phyloP scores from a whole-genome alignment of 805 yeast species.

The Yarrowia porcina region DNA sequence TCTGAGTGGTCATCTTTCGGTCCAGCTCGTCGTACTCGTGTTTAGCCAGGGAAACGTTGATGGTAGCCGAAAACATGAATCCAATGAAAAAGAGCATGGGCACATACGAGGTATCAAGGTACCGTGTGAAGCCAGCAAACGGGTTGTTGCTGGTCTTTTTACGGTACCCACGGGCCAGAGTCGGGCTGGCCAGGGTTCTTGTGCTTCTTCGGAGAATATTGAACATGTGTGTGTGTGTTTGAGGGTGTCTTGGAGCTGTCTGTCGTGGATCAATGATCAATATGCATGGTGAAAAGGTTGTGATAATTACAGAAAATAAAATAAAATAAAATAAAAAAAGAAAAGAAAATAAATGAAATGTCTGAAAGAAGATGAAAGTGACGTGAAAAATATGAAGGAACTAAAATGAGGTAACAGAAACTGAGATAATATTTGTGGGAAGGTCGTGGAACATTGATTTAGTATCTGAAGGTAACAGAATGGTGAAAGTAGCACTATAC shows the following conservation, averaged over 20 bases:
- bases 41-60: conserved; percentile 46
- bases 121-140: not conserved
- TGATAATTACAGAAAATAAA: too few relatives aligned
- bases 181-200: not conserved
- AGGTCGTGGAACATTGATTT: too few relatives aligned
- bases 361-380: too few relatives aligned
- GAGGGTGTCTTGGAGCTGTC: too few relatives aligned
- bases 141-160: conserved; percentile 6
- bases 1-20: conserved; percentile 41
- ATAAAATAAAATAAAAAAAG: too few relatives aligned
- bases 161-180: not conserved
- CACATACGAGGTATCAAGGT: conserved; percentile 34
- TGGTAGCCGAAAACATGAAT: conserved; percentile 47
- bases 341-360: too few relatives aligned
- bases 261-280: not conserved
- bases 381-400: too few relatives aligned
- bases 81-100: conserved; percentile 45
- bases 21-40: conserved; percentile 44
- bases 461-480: too few relatives aligned
- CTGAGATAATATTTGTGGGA: too few relatives aligned
- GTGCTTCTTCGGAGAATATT: not conserved
- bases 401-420: too few relatives aligned
- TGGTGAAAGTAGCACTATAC: too few relatives aligned
- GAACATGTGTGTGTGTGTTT: too few relatives aligned
- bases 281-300: not conserved